Percentiles rank a stretch among this genome's conserved stretches.
Conservation (phyloP, 2,329 filamentous ascomycete species). For the Thielaviopsis euricoi region DNA sequence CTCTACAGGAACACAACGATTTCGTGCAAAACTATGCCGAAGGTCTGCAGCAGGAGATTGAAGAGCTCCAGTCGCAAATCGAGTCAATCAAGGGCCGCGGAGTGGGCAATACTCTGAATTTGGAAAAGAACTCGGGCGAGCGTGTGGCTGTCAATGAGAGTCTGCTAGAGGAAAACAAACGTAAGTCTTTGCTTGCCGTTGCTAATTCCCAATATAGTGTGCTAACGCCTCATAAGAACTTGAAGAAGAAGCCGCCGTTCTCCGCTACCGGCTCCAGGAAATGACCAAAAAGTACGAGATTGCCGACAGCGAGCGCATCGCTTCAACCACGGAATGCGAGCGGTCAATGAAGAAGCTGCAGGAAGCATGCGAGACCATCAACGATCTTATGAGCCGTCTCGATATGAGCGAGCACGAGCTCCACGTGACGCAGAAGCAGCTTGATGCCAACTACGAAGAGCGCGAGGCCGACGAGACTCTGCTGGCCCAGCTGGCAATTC, state of each 20-base stretch:
- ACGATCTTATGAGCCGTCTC: constrained; percentile 28
- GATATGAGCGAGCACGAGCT: constrained; percentile 26
- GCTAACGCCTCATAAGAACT: constrained; percentile 26
- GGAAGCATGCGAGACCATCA: constrained; percentile 42
- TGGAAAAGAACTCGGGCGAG: constrained; percentile 11
- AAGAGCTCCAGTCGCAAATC: constrained; percentile 32
- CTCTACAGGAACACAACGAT: constrained; percentile 39
- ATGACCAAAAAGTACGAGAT: constrained; percentile 44
- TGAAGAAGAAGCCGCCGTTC: constrained; percentile 40
- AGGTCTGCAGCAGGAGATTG: constrained; percentile 34
- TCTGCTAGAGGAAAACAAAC: constrained; percentile 34
- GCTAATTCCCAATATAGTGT: background rate
- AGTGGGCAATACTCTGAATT: constrained; percentile 19
- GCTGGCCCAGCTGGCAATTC: constrained; percentile 24
- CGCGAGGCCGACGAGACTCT: constrained; percentile 23
- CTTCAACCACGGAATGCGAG: constrained; percentile 44
- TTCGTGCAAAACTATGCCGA: constrained; percentile 38
- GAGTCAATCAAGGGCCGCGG: constrained; percentile 27
- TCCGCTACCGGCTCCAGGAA: constrained; percentile 45
- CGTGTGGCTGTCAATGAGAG: constrained; percentile 18
- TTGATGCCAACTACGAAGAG: constrained; percentile 25
- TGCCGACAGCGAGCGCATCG: constrained; percentile 46
- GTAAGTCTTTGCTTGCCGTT: constrained; percentile 26
- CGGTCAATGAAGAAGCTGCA: constrained; percentile 46
- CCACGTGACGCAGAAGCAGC: constrained; percentile 24